These are phyloP conservation scores for Catharanthus roseus DNA, from an alignment of 257 asterid genomes.

Conservation along the genomic window DNA sequence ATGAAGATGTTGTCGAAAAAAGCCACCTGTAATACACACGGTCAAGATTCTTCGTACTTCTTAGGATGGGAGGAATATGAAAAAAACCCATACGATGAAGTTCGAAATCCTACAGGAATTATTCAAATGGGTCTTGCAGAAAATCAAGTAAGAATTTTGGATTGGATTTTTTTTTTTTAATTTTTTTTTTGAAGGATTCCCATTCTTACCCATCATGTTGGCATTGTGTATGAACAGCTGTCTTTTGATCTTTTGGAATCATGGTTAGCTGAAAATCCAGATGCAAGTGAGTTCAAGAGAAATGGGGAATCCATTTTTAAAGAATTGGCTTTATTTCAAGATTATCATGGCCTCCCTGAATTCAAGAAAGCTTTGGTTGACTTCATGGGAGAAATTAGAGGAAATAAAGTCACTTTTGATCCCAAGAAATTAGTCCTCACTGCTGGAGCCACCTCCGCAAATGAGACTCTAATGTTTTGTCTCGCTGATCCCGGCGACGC, in stretches of 20 bases:
- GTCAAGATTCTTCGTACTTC: constrained; percentile 44
- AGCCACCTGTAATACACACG: constrained; percentile 35
- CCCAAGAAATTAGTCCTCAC: constrained; percentile 53
- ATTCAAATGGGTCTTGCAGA: constrained; percentile 52
- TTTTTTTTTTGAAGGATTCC: not conserved
- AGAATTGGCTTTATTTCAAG: constrained; percentile 38
- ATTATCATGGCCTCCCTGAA: constrained; percentile 37
- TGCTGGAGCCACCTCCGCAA: constrained; percentile 79
- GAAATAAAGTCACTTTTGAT: constrained; percentile 53
- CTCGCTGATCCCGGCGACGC: constrained; percentile 73
- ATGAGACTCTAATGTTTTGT: constrained; percentile 64
- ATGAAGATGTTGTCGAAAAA: constrained; percentile 30
- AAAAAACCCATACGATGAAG: constrained; percentile 35
- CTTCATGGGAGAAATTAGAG: constrained; percentile 68
- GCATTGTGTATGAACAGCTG: constrained; percentile 19
- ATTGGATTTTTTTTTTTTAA: too few relatives aligned
- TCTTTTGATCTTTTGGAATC: constrained; percentile 35
- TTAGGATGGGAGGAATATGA: constrained; percentile 43
- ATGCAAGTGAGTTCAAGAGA: constrained; percentile 24
- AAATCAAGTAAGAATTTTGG: constrained; percentile 31
- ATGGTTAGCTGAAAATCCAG: constrained; percentile 34
- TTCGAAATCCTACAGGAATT: constrained; percentile 31
- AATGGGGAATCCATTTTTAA: constrained; percentile 32
- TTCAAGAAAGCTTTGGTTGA: constrained; percentile 39
- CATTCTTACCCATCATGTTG: not conserved